Evolutionary conservation across 257 asterid species (phyloP), one percentile per base, ranked within the genome.

Genomic region (Penstemon newberryi): DNA sequence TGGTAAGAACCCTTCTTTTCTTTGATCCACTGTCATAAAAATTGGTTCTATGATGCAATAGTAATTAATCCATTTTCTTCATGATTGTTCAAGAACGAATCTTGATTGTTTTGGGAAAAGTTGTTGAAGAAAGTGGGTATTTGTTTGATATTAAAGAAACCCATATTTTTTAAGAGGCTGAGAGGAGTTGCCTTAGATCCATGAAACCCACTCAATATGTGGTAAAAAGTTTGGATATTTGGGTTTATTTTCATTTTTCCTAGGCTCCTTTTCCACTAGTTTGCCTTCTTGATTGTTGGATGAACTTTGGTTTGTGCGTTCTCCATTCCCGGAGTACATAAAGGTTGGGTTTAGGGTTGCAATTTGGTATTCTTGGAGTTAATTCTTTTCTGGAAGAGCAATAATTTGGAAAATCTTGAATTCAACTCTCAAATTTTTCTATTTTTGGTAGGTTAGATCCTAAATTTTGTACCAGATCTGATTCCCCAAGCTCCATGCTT

Each of bases 141-240:
- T 57, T 66, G 33, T 41, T 52, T 40, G 46, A 66, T 52, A 10
- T 37, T 56, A n/a, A 36, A 15, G 42, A 25, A 18, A 66, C 44
- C 7, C 8, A 70, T 56, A 7, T 18, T 25, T n/a, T 73, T 74
- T 62, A 40, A 63, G 81, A 69, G 85, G 86, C 70, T 71, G 80
- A 69, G 72, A 65, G 12, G 81, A 72, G 69, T 84, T 81, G 56
- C 79, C 78, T 81, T 56, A 72, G 82, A 81, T 81, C 86, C 83
- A 62, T 72, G 85, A 76, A 84, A 81, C 80, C 76, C 58, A 68
- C 60, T 72, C 71, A 59, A 73, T 82, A 75, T 65, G 77, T 75
- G 80, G 73, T 78, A 55, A 72, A 70, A 77, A 78, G 80, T 64
- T 63, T 40, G 49, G 10, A 71, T 63, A 80, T 72, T 69, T 63